These are phyloP conservation scores for Phragmites australis DNA, from an alignment of 176 grass and related monocot species.

Conservation along the genomic window DNA sequence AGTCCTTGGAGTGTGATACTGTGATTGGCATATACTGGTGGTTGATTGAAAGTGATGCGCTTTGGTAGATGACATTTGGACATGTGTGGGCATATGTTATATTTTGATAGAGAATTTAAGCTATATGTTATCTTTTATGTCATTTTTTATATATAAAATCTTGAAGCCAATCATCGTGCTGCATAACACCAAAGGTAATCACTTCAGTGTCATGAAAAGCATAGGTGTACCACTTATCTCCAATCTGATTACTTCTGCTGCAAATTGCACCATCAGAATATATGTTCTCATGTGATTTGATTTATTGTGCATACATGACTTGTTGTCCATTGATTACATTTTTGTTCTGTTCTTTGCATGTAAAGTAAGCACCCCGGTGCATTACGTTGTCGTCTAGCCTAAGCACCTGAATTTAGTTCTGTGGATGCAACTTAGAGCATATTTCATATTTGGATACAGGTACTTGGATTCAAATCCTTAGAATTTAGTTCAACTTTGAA, in stretches of 20 bases:
- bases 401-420: background rate
- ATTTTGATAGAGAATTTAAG: background rate
- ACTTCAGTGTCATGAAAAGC: background rate
- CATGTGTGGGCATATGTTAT: no score
- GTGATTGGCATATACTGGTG: background rate
- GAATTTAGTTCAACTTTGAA: no score
- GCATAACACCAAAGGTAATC: background rate
- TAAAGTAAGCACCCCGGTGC: background rate
- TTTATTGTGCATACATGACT: background rate
- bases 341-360: background rate
- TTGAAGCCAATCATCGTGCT: constrained; percentile 13
- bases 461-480: background rate
- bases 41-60: background rate
- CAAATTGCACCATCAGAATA: background rate
- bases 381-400: background rate
- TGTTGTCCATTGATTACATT: background rate
- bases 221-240: background rate
- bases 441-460: background rate
- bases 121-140: background rate
- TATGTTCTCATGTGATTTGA: background rate
- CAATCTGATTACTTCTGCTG: background rate
- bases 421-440: background rate
- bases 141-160: background rate
- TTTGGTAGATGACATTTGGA: background rate
- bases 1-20: background rate